Base-by-base conservation (phyloP, 805 yeast species). In the Metschnikowia henanensis region DNA sequence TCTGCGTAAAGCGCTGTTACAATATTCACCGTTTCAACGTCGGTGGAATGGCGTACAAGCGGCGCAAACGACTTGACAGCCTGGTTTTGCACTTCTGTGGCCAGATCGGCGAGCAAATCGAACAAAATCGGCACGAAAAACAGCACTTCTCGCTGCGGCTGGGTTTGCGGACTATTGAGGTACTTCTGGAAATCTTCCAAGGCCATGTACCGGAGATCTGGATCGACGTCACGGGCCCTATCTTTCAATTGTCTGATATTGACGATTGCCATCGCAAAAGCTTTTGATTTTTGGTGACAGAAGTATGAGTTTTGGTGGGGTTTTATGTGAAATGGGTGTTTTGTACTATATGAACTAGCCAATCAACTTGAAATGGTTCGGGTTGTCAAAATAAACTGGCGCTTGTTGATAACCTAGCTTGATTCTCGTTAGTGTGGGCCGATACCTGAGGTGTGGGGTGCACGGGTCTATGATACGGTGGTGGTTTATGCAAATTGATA, bases 171-270 rank as follows among this genome's bases (percentile, higher is more conserved):
- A 45, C 55, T 50, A 29, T 42, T 48, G 18, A 77, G 55, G 36
- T 65, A 56, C 56, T 76, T 76, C 53, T 76, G 79, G 54, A 87
- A 72, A 57, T 88, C 96, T 53, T 78, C 84, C 43, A 88, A 67
- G 2, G 91, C 95, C 96, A 88, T 88, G 65, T 81, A 88, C 59
- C 96, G 70, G 52, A 85, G 67, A 58, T 88, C 96, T 3, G 94
- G 85, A 55, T 88, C 96, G 3, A 82, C 83, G 51, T 83, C 87
- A 32, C 68, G 68, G 12, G 82, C 77, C 51, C 73, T 72, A 30
- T 73, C 76, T 43, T 58, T 64, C 38, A 71, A 55, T 12, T 57
- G 43, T 30, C 57, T 55, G 41, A 66, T 49, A 43, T 62, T 67
- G 52, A 62, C 51, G 7, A 51, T 18, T 41, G 41, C 3, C 46